Conservation (phyloP, 768 basidiomycete species). For the Podaxis pistillaris region DNA sequence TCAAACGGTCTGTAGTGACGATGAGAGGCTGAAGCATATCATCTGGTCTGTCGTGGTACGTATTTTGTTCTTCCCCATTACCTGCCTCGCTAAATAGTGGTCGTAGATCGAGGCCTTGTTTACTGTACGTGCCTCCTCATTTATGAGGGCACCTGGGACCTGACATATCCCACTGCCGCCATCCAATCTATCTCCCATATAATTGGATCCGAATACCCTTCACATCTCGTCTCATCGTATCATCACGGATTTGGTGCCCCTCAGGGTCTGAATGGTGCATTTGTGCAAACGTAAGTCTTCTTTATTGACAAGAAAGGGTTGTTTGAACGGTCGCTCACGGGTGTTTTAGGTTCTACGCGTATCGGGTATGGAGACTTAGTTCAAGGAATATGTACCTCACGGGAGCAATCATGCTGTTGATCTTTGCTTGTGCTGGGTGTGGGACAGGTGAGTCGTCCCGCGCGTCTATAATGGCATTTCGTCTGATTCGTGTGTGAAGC, state of each 20-base stretch:
- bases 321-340: background rate
- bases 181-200: background rate
- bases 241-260: slow-evolving; percentile 6
- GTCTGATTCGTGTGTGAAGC: slow-evolving; percentile 21
- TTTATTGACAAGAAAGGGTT: background rate
- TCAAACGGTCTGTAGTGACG: slow-evolving; percentile 8
- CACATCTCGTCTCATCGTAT: background rate
- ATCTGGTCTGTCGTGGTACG: slow-evolving; percentile 15
- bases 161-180: background rate
- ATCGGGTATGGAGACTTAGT: slow-evolving; percentile 49
- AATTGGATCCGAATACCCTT: background rate
- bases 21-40: slow-evolving; percentile 10
- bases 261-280: slow-evolving; percentile 48
- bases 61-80: background rate
- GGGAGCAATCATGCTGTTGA: slow-evolving; percentile 29
- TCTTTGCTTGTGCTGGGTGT: slow-evolving; percentile 32
- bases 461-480: background rate
- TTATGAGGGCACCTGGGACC: background rate
- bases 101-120: slow-evolving; percentile 44
- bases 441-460: slow-evolving; percentile 29
- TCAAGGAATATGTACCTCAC: slow-evolving; percentile 34
- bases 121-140: slow-evolving; percentile 30
- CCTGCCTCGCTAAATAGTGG: background rate
- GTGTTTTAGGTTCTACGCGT: slow-evolving; percentile 41
- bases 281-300: slow-evolving; percentile 47